phyloP scores from a whole-genome alignment of 2,329 filamentous ascomycete genomes.

The Penicillium brevicompactum region DNA sequence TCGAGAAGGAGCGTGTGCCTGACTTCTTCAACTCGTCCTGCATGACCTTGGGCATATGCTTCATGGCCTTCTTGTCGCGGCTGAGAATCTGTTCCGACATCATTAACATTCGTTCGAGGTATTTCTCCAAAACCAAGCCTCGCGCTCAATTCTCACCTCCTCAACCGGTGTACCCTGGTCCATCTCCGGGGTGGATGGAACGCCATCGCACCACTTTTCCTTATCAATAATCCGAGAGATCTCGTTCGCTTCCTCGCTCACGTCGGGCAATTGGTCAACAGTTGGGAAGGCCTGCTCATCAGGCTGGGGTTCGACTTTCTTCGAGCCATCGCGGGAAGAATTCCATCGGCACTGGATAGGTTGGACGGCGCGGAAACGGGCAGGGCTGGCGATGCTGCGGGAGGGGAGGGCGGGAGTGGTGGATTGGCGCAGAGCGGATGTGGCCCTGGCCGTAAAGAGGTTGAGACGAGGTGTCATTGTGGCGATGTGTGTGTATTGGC shows the following conservation, averaged over 20 bases:
- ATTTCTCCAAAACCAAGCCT: background rate
- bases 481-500: slow-evolving; percentile 9
- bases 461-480: slow-evolving; percentile 60
- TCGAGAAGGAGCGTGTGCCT: slow-evolving; percentile 60
- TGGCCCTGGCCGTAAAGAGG: slow-evolving; percentile 44
- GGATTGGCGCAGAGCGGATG: slow-evolving; percentile 35
- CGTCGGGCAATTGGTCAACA: slow-evolving; percentile 58
- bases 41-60: slow-evolving; percentile 68
- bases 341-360: slow-evolving; percentile 35
- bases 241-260: slow-evolving; percentile 67
- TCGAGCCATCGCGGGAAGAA: slow-evolving; percentile 35
- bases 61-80: slow-evolving; percentile 62
- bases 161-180: slow-evolving; percentile 67
- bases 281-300: slow-evolving; percentile 48
- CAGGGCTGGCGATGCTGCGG: slow-evolving; percentile 26
- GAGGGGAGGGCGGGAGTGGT: slow-evolving; percentile 25
- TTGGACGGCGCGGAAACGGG: slow-evolving; percentile 22
- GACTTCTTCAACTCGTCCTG: slow-evolving; percentile 58
- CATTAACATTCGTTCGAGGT: background rate
- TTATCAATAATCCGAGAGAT: slow-evolving; percentile 59
- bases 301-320: slow-evolving; percentile 26
- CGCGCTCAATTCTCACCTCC: slow-evolving; percentile 53
- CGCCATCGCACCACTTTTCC: slow-evolving; percentile 39
- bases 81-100: slow-evolving; percentile 58
- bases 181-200: slow-evolving; percentile 58